Evolutionary conservation across 1,284 basidiomycete species (phyloP).

Genomic region (Ceratobasidium sp.): DNA sequence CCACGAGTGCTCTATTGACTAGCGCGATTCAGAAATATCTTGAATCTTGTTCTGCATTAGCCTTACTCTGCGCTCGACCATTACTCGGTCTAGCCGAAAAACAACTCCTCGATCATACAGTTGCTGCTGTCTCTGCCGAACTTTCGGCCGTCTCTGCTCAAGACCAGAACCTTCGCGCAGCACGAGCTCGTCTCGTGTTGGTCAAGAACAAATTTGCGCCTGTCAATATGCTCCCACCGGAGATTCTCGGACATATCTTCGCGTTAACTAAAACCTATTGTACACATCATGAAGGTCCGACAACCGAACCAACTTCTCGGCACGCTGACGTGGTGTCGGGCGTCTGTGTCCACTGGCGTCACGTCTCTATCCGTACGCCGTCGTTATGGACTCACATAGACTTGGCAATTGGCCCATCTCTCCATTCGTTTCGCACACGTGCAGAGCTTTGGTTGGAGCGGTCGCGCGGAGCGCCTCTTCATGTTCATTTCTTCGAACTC

Average conservation of each 20-base stretch:
- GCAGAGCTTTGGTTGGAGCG: background rate
- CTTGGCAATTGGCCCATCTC: background rate
- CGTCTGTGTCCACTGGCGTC: conserved; percentile 4
- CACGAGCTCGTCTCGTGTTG: background rate
- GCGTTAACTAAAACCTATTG: background rate
- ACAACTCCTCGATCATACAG: background rate
- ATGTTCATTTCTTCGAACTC: conserved; percentile 1
- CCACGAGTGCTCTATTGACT: background rate
- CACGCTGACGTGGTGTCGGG: background rate
- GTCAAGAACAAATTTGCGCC: conserved; percentile 4
- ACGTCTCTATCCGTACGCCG: background rate
- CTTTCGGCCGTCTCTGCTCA: background rate
- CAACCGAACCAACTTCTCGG: background rate
- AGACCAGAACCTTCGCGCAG: background rate
- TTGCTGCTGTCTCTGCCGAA: background rate
- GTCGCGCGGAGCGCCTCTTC: background rate
- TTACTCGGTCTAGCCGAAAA: too few species aligned
- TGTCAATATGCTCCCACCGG: conserved; percentile 2
- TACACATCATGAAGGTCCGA: background rate
- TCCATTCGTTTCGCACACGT: background rate
- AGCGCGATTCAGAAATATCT: background rate
- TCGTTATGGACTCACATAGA: conserved; percentile 23
- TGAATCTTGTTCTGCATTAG: too few species aligned
- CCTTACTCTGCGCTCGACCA: too few species aligned
- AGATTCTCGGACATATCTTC: background rate